Conservation (phyloP, 1,139 yeast species). For the Scheffersomyces stambukii region DNA sequence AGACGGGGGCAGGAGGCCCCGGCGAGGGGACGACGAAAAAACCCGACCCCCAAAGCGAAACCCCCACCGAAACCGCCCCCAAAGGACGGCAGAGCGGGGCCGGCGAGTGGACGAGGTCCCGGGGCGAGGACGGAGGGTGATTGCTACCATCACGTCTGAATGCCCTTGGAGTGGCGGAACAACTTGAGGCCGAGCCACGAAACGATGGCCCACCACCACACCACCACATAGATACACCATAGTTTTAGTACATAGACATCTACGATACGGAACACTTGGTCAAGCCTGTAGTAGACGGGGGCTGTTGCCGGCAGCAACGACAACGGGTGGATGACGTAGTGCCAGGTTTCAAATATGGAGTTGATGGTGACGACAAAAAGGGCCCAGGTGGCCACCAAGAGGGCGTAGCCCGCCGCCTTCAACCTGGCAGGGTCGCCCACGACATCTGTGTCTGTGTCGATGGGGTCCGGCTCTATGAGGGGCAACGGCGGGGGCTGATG, state of each 20-base stretch:
- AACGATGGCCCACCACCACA: conserved; percentile 74
- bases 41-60: conserved; percentile 7
- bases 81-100: conserved; percentile 72
- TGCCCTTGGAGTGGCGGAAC: conserved; percentile 70
- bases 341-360: conserved; percentile 43
- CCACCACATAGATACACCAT: conserved; percentile 53
- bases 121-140: conserved; percentile 89
- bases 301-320: conserved; percentile 9
- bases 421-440: no score
- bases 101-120: conserved; percentile 62
- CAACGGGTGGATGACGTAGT: conserved; percentile 33
- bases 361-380: conserved; percentile 40
- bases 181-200: conserved; percentile 79
- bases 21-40: conserved; percentile 8
- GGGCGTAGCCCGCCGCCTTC: conserved; percentile 30
- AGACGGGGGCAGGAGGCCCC: no score
- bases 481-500: no score
- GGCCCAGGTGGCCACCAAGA: conserved; percentile 36
- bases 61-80: conserved; percentile 15
- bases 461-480: no score
- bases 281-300: conserved; percentile 13
- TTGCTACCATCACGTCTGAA: conserved; percentile 8
- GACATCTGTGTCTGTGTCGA: no score
- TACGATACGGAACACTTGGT: conserved; percentile 15
- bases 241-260: conserved; percentile 49